Evolutionary conservation across 441 rosid genomes (phyloP).

Genomic region (Kokia cookei): DNA sequence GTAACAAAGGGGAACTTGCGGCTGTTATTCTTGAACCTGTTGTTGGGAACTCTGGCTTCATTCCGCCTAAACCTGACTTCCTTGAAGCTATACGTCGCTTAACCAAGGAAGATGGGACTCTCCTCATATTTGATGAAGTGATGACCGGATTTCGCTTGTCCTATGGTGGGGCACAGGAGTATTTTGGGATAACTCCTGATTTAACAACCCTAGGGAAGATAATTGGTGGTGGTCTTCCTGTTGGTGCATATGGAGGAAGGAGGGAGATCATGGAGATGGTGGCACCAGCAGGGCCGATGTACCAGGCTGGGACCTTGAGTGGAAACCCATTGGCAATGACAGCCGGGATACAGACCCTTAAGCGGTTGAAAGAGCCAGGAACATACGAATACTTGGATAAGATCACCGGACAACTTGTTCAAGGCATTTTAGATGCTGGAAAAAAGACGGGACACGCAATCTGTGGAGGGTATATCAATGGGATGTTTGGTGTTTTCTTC

Average conservation of each 20-base stretch:
- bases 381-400: slow-evolving; percentile 71
- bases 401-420: slow-evolving; percentile 58
- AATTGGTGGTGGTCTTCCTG: slow-evolving; percentile 94
- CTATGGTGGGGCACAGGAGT: slow-evolving; percentile 93
- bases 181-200: slow-evolving; percentile 75
- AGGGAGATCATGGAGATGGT: slow-evolving; percentile 93
- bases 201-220: slow-evolving; percentile 84
- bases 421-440: slow-evolving; percentile 73
- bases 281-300: slow-evolving; percentile 97
- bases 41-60: slow-evolving; percentile 86
- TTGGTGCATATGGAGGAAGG: slow-evolving; percentile 96
- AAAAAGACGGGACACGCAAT: slow-evolving; percentile 81
- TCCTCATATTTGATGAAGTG: slow-evolving; percentile 87
- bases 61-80: slow-evolving; percentile 65
- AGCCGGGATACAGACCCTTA: slow-evolving; percentile 78
- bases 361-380: slow-evolving; percentile 67
- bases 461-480: slow-evolving; percentile 70
- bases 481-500: slow-evolving; percentile 97
- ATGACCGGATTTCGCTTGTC: slow-evolving; percentile 91
- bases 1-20: slow-evolving; percentile 66
- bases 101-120: slow-evolving; percentile 54
- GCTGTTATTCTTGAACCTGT: slow-evolving; percentile 85
- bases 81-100: slow-evolving; percentile 51
- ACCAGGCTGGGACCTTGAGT: slow-evolving; percentile 95
- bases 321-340: slow-evolving; percentile 96